Base-by-base conservation (phyloP, 345 rosid genomes). In the Linum lewisii region DNA sequence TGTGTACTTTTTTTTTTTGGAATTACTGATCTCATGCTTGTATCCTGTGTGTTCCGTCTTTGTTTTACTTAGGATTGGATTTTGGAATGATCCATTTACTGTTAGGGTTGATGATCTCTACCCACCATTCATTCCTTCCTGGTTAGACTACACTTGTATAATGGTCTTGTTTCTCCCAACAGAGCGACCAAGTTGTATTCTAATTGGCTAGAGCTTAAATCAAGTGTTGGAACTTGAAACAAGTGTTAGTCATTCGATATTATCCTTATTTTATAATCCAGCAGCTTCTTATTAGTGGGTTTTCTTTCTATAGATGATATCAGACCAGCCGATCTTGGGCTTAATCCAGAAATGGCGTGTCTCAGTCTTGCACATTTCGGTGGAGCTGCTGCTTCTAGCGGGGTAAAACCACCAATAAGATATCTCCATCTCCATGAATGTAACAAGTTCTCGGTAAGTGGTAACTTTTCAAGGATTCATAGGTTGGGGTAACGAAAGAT, bases 361-460 rank as follows among this genome's bases (percentile, higher is more conserved):
- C 45, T 38, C 0, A 38, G 15, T 38, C 45, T 38, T 38, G 45
- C 10, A 15, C 70, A 62, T 62, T 83, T 83, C 63, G 62, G 69
- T 23, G 34, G 53, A 5, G 63, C 22, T 34, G 63, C 22, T 34
- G 6, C 6, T 21, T 38, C 45, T 15, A 38, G 16, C 1, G 66
- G 51, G 2, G 54, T 60, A 42, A 51, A 57, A 2, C 90, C 88
- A 9, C 45, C 72, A 13, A 80, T 94, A 59, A 76, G 83, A 29
- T 90, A 87, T 71, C 68, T 84, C 24, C 84, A 77, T 60, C 72
- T 94, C 63, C 58, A 80, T 66, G 78, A 78, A 47, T 81, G 93
- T 21, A 73, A 75, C 21, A 78, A 74, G 18, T 94, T 94, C 77
- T 87, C 97, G 54, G 99, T 90, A 77, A 15, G 73, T 71, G 45